Conservation (phyloP, 495 filamentous ascomycete species). For the Lindgomyces ingoldianus region DNA sequence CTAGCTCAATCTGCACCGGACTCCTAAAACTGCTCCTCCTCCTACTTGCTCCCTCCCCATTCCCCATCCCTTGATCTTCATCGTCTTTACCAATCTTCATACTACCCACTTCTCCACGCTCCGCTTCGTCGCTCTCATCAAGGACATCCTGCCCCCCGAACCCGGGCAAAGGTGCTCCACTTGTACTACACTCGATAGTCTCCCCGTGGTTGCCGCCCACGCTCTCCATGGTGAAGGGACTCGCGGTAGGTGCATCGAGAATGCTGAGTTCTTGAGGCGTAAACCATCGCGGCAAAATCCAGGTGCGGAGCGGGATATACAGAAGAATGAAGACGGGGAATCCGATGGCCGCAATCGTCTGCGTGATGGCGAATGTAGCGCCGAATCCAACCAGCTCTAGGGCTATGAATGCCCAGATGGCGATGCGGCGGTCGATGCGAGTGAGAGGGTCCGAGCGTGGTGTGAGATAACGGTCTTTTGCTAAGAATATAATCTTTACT, state of each 20-base stretch:
- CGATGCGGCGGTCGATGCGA: slow-evolving; percentile 54
- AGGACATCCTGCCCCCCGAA: slow-evolving; percentile 9
- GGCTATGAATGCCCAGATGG: slow-evolving; percentile 72
- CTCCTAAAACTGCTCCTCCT: slow-evolving; percentile 24
- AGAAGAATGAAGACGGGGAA: slow-evolving; percentile 86
- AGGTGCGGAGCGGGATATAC: slow-evolving; percentile 74
- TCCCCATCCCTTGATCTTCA: neutral
- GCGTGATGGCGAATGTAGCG: slow-evolving; percentile 90
- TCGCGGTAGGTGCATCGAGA: slow-evolving; percentile 80
- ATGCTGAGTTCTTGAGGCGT: slow-evolving; percentile 64
- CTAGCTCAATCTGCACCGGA: slow-evolving; percentile 25
- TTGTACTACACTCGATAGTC: slow-evolving; percentile 14
- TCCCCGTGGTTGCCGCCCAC: slow-evolving; percentile 70
- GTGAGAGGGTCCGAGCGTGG: slow-evolving; percentile 65
- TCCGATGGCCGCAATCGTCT: slow-evolving; percentile 89
- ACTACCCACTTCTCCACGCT: slow-evolving; percentile 32
- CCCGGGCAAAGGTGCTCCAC: neutral
- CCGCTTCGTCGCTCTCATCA: slow-evolving; percentile 37
- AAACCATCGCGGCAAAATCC: slow-evolving; percentile 73
- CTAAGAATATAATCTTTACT: slow-evolving; percentile 73
- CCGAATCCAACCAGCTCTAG: slow-evolving; percentile 80
- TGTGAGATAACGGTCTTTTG: slow-evolving; percentile 66
- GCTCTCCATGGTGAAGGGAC: slow-evolving; percentile 82
- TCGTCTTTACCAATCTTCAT: slow-evolving; percentile 8
- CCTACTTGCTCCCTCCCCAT: slow-evolving; percentile 2